These are phyloP conservation scores for Microcyclosporella mali DNA, from an alignment of 2,329 filamentous ascomycete genomes.

Conservation along the genomic window DNA sequence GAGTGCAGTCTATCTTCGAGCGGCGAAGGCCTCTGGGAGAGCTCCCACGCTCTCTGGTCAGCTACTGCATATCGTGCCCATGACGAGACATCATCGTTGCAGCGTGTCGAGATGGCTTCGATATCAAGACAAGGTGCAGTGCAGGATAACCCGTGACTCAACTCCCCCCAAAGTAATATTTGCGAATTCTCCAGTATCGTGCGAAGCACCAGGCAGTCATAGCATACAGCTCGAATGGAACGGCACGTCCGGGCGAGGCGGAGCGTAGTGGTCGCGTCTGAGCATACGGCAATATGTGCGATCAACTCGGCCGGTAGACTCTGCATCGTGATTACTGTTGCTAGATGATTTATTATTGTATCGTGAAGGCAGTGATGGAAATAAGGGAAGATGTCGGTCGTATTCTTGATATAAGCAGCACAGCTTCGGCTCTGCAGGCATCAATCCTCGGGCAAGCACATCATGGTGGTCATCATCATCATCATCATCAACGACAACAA, in stretches of 20 bases:
- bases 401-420: too few relatives aligned
- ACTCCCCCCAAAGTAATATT: not conserved
- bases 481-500: too few relatives aligned
- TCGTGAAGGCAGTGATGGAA: too few relatives aligned
- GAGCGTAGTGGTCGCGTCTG: slow-evolving; percentile 9
- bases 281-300: slow-evolving; percentile 11
- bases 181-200: slow-evolving; percentile 7
- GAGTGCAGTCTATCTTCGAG: not conserved
- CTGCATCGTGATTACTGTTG: too few relatives aligned
- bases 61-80: slow-evolving; percentile 15
- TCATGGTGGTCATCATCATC: too few relatives aligned
- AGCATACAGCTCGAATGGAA: slow-evolving; percentile 11
- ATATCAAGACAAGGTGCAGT: too few relatives aligned
- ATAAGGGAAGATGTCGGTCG: too few relatives aligned
- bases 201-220: slow-evolving; percentile 13
- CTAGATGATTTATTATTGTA: too few relatives aligned
- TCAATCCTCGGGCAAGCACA: too few relatives aligned
- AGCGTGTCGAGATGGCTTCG: slow-evolving; percentile 4
- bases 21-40: slow-evolving; percentile 1
- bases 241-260: slow-evolving; percentile 8
- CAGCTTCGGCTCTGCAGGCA: too few relatives aligned
- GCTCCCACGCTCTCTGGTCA: slow-evolving; percentile 10
- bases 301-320: slow-evolving; percentile 14
- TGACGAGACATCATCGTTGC: slow-evolving; percentile 5
- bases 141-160: too few relatives aligned